phyloP scores from a whole-genome alignment of 345 rosid genomes.

The Brassica napus region Da-Ae NC_063442.1:37972501-37973000 shows the following conservation, averaged over 20 bases:
- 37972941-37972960: no score
- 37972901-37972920: not conserved
- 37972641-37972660: slow-evolving; percentile 93
- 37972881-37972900: not conserved
- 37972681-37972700: slow-evolving; percentile 87
- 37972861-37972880: not conserved
- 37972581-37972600: slow-evolving; percentile 99
- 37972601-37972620: slow-evolving; percentile 85
- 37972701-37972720: slow-evolving; percentile 98
- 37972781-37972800: slow-evolving; percentile 6
- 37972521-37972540: not conserved
- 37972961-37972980: not conserved
- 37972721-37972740: not conserved
- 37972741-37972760: not conserved
- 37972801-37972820: slow-evolving; percentile 16
- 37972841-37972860: not conserved
- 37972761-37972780: not conserved
- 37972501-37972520: not conserved
- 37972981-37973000: not conserved
- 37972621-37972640: slow-evolving; percentile 89
- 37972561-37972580: slow-evolving; percentile 90
- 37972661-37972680: slow-evolving; percentile 87
- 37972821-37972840: not conserved
- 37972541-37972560: not conserved
- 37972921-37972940: not conserved